A percentile compares a stretch with the other conserved stretches of the same genome.
These are phyloP conservation scores for Fusarium equiseti DNA, from an alignment of 2,329 filamentous ascomycete genomes.

Conservation along the genomic window DNA sequence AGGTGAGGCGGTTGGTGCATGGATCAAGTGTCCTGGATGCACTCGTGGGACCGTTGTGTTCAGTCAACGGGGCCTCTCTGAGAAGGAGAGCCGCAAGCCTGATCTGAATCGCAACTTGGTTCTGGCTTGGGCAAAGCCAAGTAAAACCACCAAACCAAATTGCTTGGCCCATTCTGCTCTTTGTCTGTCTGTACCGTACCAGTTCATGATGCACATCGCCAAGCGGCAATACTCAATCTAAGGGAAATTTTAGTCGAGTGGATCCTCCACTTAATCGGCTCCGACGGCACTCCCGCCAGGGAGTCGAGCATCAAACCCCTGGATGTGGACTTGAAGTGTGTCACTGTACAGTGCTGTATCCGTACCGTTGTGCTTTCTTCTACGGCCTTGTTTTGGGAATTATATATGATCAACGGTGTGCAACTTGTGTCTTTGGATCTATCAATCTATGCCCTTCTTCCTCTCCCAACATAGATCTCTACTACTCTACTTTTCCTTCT, in stretches of 20 bases:
- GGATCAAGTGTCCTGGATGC: slow-evolving; percentile 49
- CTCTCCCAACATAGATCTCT: not conserved
- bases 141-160: slow-evolving; percentile 7
- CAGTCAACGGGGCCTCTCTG: slow-evolving; percentile 23
- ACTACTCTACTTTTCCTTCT: not conserved
- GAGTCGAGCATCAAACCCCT: slow-evolving; percentile 47
- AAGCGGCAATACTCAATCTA: slow-evolving; percentile 51
- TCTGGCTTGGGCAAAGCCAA: slow-evolving; percentile 22
- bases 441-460: not conserved
- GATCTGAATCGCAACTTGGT: slow-evolving; percentile 18
- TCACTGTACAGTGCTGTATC: slow-evolving; percentile 24
- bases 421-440: slow-evolving; percentile 18
- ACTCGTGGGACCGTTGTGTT: slow-evolving; percentile 40
- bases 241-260: slow-evolving; percentile 49
- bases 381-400: slow-evolving; percentile 40
- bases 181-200: not conserved
- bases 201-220: slow-evolving; percentile 49
- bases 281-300: slow-evolving; percentile 48
- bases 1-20: slow-evolving; percentile 49
- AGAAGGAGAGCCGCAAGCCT: slow-evolving; percentile 27
- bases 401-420: slow-evolving; percentile 44
- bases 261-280: slow-evolving; percentile 48
- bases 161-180: slow-evolving; percentile 10
- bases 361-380: slow-evolving; percentile 32
- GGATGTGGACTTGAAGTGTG: slow-evolving; percentile 42